Conservation (phyloP, 2,329 filamentous ascomycete genomes). For the Neurospora crassa region DNA sequence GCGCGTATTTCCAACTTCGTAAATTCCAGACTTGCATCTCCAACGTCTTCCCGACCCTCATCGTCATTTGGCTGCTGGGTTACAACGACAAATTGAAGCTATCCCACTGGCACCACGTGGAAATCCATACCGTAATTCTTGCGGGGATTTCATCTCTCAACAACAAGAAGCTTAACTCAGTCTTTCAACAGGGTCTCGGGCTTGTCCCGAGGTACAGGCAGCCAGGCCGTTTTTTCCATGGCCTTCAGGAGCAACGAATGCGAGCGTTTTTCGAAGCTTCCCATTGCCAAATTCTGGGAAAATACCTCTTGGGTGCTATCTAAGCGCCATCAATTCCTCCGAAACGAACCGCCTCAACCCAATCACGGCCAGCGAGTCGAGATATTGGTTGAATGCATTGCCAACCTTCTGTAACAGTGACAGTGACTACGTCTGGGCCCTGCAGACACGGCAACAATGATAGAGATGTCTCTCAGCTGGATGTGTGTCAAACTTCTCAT, state of each 20-base stretch:
- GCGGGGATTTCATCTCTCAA: not conserved
- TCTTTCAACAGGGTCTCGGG: not conserved
- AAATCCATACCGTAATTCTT: not conserved
- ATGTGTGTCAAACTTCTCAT: not conserved
- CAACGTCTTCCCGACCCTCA: not conserved
- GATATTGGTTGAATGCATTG: slow-evolving; percentile 8
- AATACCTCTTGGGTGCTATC: not conserved
- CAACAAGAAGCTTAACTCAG: not conserved
- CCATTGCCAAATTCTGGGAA: not conserved
- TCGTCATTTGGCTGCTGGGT: not conserved
- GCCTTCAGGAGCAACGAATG: not conserved
- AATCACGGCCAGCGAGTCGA: not conserved
- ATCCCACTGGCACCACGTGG: not conserved
- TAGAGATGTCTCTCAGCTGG: not conserved
- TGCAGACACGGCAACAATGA: not conserved
- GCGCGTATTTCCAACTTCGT: slow-evolving; percentile 26
- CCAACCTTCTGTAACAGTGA: slow-evolving; percentile 12
- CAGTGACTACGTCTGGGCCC: slow-evolving; percentile 9
- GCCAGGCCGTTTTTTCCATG: not conserved
- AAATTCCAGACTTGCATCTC: not conserved
- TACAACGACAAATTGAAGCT: not conserved
- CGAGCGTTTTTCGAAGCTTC: not conserved
- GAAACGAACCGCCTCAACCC: not conserved
- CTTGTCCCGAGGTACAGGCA: not conserved
- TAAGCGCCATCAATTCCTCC: not conserved